Evolutionary conservation across 352 stramenopile species (phyloP).

Genomic region (Pythium plurisporium): DNA sequence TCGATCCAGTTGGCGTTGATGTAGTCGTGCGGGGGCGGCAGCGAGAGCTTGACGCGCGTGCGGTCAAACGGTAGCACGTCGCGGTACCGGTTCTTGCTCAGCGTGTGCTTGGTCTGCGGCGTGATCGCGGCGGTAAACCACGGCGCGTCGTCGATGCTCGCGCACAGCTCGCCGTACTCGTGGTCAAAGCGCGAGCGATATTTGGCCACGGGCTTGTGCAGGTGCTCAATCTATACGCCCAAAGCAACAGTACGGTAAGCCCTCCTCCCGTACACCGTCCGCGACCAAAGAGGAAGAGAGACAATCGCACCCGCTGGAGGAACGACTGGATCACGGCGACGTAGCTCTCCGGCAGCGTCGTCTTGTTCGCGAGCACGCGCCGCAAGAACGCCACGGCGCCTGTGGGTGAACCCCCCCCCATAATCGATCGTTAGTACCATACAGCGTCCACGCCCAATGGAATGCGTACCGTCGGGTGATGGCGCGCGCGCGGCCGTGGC

Average conservation of each 20-base stretch:
- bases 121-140: constrained; percentile 54
- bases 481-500: background rate
- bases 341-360: constrained; percentile 14
- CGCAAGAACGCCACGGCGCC: constrained; percentile 23
- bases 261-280: too few species aligned
- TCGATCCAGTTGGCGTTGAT: constrained; percentile 75
- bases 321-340: constrained; percentile 19
- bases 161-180: constrained; percentile 66
- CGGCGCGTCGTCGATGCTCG: constrained; percentile 46
- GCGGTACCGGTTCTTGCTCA: constrained; percentile 70
- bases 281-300: background rate
- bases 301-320: constrained; percentile 3
- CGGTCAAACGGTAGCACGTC: constrained; percentile 74
- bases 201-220: constrained; percentile 28
- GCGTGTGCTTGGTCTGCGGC: constrained; percentile 60
- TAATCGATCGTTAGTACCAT: background rate
- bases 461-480: background rate
- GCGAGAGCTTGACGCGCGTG: constrained; percentile 55
- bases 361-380: constrained; percentile 15
- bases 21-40: constrained; percentile 35
- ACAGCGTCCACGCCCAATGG: background rate
- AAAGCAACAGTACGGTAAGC: background rate
- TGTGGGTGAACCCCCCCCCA: background rate
- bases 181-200: constrained; percentile 39
- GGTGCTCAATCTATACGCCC: constrained; percentile 23